Conservation (phyloP, 306 rosid genomes). For the Styphnolobium japonicum region DNA sequence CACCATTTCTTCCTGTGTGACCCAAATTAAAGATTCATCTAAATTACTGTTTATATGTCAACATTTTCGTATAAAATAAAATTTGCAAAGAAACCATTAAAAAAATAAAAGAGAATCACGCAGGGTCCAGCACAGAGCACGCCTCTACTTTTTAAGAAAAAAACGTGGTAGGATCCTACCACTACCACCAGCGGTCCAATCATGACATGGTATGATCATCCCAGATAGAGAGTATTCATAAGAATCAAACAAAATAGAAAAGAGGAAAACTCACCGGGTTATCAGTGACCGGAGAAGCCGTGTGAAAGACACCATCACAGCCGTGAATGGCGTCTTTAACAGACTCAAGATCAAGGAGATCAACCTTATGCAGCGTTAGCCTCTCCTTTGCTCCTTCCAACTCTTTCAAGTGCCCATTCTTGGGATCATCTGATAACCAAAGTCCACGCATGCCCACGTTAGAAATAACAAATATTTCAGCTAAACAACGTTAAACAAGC, state of each 20-base stretch:
- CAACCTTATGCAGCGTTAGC: conserved; percentile 52
- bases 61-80: background rate
- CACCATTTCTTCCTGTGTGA: conserved; percentile 68
- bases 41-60: background rate
- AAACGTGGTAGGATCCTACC: background rate
- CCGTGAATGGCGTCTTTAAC: conserved; percentile 55
- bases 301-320: conserved; percentile 73
- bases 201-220: background rate
- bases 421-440: conserved; percentile 50
- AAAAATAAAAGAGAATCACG: background rate
- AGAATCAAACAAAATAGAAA: no score
- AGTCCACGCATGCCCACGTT: background rate
- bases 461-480: background rate
- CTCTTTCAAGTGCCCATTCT: conserved; percentile 68
- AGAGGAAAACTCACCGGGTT: conserved; percentile 55
- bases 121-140: background rate
- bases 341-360: conserved; percentile 65
- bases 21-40: background rate
- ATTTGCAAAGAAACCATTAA: background rate
- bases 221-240: background rate
- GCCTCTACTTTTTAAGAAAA: background rate
- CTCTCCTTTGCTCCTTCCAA: conserved; percentile 75
- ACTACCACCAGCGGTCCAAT: background rate
- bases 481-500: background rate
- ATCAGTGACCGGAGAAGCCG: conserved; percentile 82